phyloP scores from a whole-genome alignment of 768 basidiomycete species.

The Paxillus ammoniavirescens region DNA sequence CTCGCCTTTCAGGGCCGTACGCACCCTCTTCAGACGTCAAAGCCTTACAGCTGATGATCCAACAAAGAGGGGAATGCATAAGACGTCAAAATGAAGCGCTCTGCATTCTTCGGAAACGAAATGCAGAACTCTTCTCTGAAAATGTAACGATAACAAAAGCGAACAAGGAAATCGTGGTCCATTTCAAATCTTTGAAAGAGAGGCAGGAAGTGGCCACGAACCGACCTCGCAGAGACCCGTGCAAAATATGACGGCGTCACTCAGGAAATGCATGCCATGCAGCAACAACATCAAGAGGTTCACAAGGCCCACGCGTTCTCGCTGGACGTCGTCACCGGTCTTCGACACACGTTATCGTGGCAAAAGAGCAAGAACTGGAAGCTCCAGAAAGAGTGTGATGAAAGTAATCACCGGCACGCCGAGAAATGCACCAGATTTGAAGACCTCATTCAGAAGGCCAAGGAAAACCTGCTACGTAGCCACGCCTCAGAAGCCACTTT shows the following conservation, averaged over 20 bases:
- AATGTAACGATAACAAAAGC: neutral
- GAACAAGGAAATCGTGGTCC: too few species aligned
- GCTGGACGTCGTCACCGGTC: neutral
- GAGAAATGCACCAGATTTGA: neutral
- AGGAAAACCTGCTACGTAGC: neutral
- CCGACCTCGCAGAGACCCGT: neutral
- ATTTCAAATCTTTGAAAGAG: neutral
- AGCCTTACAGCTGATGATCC: neutral
- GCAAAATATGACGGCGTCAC: neutral
- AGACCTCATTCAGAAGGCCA: neutral
- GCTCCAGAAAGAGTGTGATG: neutral
- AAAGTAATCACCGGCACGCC: neutral
- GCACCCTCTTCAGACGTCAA: neutral
- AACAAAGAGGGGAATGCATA: neutral
- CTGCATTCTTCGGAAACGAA: neutral
- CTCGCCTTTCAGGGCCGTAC: neutral
- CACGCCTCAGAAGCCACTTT: neutral
- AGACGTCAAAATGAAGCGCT: neutral
- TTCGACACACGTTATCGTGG: neutral
- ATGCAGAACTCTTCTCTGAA: neutral
- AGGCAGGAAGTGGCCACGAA: neutral
- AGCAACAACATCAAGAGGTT: neutral
- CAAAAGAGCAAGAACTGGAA: neutral
- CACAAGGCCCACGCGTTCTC: neutral
- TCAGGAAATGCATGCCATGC: neutral